Percentiles rank a stretch among this genome's conserved stretches.
Evolutionary conservation across 768 basidiomycete genomes (phyloP).

Genomic region (Auriscalpium microsporum): DNA sequence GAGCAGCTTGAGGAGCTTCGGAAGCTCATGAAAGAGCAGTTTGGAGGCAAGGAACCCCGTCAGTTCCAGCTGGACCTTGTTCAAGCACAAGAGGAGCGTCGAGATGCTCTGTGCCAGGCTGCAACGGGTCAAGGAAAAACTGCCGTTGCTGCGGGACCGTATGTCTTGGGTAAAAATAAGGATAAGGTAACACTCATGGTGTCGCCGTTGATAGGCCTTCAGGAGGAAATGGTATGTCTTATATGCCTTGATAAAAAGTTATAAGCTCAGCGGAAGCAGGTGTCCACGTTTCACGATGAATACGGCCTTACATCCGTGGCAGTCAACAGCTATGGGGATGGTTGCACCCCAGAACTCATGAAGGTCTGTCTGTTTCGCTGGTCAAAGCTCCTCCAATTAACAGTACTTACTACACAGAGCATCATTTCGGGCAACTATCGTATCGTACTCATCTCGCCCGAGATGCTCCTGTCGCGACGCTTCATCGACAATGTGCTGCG

Average conservation of each 20-base stretch:
- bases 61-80: conserved; percentile 25
- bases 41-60: conserved; percentile 13
- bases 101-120: conserved; percentile 30
- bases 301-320: conserved; percentile 25
- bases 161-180: conserved; percentile 18
- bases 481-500: conserved; percentile 20
- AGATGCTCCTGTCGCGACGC: conserved; percentile 20
- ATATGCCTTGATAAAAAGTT: neutral
- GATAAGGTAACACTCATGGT: conserved; percentile 30
- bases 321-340: conserved; percentile 26
- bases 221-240: conserved; percentile 28
- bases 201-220: conserved; percentile 30
- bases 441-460: conserved; percentile 21
- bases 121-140: conserved; percentile 32
- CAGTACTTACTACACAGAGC: neutral
- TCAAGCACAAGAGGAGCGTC: conserved; percentile 21
- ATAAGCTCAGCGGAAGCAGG: conserved; percentile 11
- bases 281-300: conserved; percentile 23
- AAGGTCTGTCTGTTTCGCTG: conserved; percentile 12
- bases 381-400: neutral
- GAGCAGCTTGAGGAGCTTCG: conserved; percentile 10
- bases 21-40: conserved; percentile 13
- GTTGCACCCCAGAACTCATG: conserved; percentile 20
- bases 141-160: conserved; percentile 30
- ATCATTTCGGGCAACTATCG: conserved; percentile 15